Evolutionary conservation across 2,329 filamentous ascomycete species (phyloP), one percentile per base, ranked within the genome.

Genomic region (Thermochaetoides dissita): DNA sequence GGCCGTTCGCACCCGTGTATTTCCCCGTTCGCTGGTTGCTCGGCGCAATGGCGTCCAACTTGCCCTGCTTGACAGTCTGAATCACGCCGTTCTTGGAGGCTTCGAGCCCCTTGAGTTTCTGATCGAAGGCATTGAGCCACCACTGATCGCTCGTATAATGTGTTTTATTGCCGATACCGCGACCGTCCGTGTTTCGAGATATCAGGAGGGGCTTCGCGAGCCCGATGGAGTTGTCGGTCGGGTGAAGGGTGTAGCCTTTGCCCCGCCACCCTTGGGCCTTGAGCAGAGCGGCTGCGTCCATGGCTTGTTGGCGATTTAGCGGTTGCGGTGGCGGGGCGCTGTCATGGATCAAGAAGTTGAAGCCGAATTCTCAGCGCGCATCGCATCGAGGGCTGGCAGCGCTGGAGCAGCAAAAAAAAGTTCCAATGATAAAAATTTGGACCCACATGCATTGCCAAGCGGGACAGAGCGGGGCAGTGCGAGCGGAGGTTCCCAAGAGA

Each of bases 91-190:
- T 62, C 50, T 69, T 68, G 24, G 70, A 68, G 1, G 73, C 77
- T 57, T 84, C 81, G 41, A 94, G 71, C 4, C 81, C 83, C 60
- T 91, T 83, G 50, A 95, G 66, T 43, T 88, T 87, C 58, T 87
- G 80, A 62, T 96, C 89, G 52, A 94, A 95, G 8, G 91, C 91
- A 45, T 85, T 81, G 62, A 94, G 71, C 91, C 91, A 98, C 91
- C 91, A 98, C 59, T 94, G 87, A 57, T 95, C 89, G 52, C 70
- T 74, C 17, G 72, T 74, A 48, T 70, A 70, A 48, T 77, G 72
- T 44, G 71, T 68, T 59, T 84, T 86, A 57, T 84, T 79, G 42
- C 89, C 89, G 6, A 96, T 68, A 24, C 89, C 89, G 41, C 84
- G 70, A 29, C 74, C 81, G 60, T 94, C 83, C 53, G 80, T 72